Base-by-base conservation (phyloP, 176 grass and related monocot genomes). In the Tuctoria greenei region DNA sequence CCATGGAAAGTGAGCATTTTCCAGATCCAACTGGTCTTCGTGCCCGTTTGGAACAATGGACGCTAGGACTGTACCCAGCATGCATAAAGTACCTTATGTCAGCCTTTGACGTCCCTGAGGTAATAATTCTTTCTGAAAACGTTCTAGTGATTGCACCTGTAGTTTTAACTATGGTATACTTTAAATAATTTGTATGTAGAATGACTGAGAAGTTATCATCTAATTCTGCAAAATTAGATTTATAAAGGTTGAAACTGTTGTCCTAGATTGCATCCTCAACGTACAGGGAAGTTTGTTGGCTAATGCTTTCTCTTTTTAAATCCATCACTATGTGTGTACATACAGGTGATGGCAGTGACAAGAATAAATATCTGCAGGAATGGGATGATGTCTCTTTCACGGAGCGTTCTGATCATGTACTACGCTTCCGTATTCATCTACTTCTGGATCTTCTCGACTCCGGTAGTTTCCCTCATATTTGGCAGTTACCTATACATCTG, bases 71-170 rank as follows among this genome's bases (percentile, higher is more conserved):
- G 46, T 98, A 98, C 69, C 95, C 95, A 44, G 95, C 91, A 75
- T 94, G 95, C 71, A 92, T 98, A 87, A 98, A 97, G 74, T 97
- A 97, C 52, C 95, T 93, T 81, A 97, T 97, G 95, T 93, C 95
- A 40, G 95, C 95, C 61, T 93, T 97, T 84, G 95, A 93, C 51
- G 85, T 93, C 72, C 90, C 90, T 38, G 91, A 93, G 95, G 95
- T 98, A 51, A 74, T 72, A 56, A 79, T 23, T 21, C 74, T 76
- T 52, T 59, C 26, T 41, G 10, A 11, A 63, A 72, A 42, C 43
- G 41, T 44, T 34, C 36, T 43, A 68, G 61, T 66, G 4, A 68
- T 41, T 61, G 41, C 43, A 21, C 16, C 17, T 76, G 28, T 50
- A 10, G 27, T 64, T 51, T 16, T 10, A 64, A 62, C 7, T 36